phyloP scores from a whole-genome alignment of 768 basidiomycete species.

The Gymnopilus junonius region DNA sequence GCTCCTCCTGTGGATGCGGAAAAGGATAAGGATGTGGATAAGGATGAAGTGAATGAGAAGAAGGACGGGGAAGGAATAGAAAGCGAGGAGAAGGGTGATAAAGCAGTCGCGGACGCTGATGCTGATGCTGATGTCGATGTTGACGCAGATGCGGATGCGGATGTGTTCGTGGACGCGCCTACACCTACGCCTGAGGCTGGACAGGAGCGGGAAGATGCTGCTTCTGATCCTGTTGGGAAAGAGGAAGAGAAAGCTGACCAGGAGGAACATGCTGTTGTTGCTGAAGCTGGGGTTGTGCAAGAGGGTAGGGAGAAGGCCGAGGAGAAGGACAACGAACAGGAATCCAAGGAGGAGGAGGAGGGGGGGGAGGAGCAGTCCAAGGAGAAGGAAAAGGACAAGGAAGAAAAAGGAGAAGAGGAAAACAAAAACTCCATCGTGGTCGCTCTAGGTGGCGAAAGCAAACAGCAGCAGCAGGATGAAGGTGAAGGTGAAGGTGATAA shows the following conservation, averaged over 20 bases:
- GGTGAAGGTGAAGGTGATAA: no score
- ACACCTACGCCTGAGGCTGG: not conserved
- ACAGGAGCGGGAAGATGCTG: not conserved
- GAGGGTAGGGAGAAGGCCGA: no score
- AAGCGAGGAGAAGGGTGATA: not conserved
- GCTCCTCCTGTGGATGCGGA: slow-evolving; percentile 4
- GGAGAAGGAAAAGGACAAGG: no score
- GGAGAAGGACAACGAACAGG: no score
- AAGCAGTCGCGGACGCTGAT: not conserved
- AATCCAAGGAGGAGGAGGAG: no score
- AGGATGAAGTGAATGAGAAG: not conserved
- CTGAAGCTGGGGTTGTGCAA: no score
- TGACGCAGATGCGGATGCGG: slow-evolving; percentile 8
- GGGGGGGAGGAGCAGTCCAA: no score
- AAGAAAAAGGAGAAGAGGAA: not conserved
- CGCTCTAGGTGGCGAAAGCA: no score
- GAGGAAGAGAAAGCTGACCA: no score
- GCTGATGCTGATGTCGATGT: not conserved
- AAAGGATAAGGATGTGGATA: no score
- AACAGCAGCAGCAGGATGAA: no score
- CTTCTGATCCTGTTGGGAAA: not conserved
- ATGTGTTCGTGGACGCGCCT: slow-evolving; percentile 24
- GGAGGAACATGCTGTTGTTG: not conserved
- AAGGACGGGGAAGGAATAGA: not conserved
- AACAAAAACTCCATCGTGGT: not conserved